These are phyloP conservation scores for Cnidoscolus chayamansa DNA, from an alignment of 441 rosid species.

Conservation along the genomic window DNA sequence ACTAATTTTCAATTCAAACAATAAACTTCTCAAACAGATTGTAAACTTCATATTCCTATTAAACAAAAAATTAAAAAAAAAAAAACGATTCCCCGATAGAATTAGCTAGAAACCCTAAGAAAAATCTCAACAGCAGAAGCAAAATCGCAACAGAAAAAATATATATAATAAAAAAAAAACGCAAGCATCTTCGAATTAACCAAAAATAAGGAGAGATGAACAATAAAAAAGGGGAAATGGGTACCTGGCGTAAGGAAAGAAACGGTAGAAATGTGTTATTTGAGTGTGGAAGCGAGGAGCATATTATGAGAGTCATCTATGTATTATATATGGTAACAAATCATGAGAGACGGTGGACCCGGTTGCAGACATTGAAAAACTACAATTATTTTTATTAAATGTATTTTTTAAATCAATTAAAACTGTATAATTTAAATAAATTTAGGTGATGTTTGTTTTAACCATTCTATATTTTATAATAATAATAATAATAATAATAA, in stretches of 20 bases:
- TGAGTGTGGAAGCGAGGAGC: not conserved
- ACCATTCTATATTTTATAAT: too few species aligned
- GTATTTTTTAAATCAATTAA: too few species aligned
- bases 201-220: not conserved
- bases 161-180: not conserved
- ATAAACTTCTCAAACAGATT: slow-evolving; percentile 7
- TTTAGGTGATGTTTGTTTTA: too few species aligned
- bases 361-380: too few species aligned
- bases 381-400: too few species aligned
- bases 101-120: slow-evolving; percentile 5
- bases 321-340: not conserved
- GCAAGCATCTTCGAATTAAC: not conserved
- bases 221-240: not conserved
- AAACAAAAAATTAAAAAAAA: not conserved
- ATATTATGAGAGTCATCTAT: too few species aligned
- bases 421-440: too few species aligned
- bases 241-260: slow-evolving; percentile 9
- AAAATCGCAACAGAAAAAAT: not conserved
- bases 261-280: not conserved
- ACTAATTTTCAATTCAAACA: not conserved
- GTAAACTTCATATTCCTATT: not conserved
- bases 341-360: too few species aligned
- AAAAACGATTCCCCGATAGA: not conserved
- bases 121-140: slow-evolving; percentile 4
- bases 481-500: not conserved